Base-by-base conservation (phyloP, 2,329 filamentous ascomycete species). In the Fusarium luffae region DNA sequence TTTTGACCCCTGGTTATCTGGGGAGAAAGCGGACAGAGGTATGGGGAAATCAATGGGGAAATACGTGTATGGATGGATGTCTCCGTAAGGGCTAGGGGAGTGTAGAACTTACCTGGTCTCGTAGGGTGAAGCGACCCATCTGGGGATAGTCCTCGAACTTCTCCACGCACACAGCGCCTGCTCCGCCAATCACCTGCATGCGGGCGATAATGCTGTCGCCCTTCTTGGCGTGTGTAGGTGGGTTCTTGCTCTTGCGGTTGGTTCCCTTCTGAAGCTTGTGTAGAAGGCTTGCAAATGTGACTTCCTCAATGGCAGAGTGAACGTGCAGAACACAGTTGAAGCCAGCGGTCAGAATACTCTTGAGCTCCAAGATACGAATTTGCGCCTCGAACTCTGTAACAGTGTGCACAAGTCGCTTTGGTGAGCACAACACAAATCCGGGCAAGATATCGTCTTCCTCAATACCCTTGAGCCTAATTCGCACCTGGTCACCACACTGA, bases 301-400 rank as follows among this genome's bases (percentile, higher is more conserved):
- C 93, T 81, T 99, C 96, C 84, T 99, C 96, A 66, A 98, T 97
- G 23, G 96, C 96, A 7, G 95, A 94, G 82, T 99, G 96, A 23
- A 99, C 93, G 83, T 99, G 96, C 73, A 99, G 85, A 42, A 99
- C 97, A 77, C 96, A 99, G 84, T 98, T 98, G 85, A 97, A 99
- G 54, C 96, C 96, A 21, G 95, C 93, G 11, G 92, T 93, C 41
- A 99, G 86, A 77, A 99, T 99, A 75, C 85, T 94, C 88, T 97
- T 98, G 70, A 99, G 85, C 71, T 99, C 96, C 54, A 99, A 85
- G 70, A 99, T 94, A 63, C 93, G 91, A 77, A 99, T 97, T 83
- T 99, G 97, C 4, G 96, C 97, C 83, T 99, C 97, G 74, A 99
- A 99, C 51, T 90, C 85, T 54, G 86, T 83, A 40, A 99, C 97